These are phyloP conservation scores for Lasiosphaeris hirsuta DNA, from an alignment of 495 filamentous ascomycete genomes.

Conservation along the genomic window DNA sequence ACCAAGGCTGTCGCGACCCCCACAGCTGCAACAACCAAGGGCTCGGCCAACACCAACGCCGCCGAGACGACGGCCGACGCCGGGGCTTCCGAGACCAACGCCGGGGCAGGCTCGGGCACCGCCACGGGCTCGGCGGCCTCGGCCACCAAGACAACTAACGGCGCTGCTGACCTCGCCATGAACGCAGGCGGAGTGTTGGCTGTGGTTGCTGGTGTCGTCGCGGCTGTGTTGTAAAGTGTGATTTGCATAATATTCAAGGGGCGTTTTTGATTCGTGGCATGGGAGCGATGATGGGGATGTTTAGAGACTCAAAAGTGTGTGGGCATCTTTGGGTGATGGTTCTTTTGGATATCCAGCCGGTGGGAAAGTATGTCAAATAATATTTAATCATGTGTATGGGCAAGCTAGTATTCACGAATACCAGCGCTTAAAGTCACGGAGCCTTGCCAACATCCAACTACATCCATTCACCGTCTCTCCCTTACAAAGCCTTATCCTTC, in stretches of 20 bases:
- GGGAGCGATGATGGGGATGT: background rate
- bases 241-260: background rate
- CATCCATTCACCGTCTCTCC: conserved; percentile 8
- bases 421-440: background rate
- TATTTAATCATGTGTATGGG: conserved; percentile 5
- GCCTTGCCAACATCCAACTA: background rate
- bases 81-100: conserved; percentile 16
- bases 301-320: background rate
- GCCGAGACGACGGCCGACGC: conserved; percentile 3
- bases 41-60: conserved; percentile 20
- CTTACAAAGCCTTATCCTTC: conserved; percentile 17
- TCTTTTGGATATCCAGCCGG: background rate
- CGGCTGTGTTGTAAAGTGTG: conserved; percentile 31
- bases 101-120: conserved; percentile 10
- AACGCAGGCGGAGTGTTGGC: conserved; percentile 31
- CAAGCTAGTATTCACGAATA: background rate
- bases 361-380: conserved; percentile 10
- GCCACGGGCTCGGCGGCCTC: conserved; percentile 20
- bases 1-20: conserved; percentile 10
- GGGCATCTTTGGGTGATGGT: background rate
- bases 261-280: background rate
- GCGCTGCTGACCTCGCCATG: conserved; percentile 31
- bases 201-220: conserved; percentile 34
- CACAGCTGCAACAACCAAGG: background rate
- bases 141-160: conserved; percentile 23